phyloP scores from a whole-genome alignment of 331 rosid genomes.

The Cydonia oblonga region DNA sequence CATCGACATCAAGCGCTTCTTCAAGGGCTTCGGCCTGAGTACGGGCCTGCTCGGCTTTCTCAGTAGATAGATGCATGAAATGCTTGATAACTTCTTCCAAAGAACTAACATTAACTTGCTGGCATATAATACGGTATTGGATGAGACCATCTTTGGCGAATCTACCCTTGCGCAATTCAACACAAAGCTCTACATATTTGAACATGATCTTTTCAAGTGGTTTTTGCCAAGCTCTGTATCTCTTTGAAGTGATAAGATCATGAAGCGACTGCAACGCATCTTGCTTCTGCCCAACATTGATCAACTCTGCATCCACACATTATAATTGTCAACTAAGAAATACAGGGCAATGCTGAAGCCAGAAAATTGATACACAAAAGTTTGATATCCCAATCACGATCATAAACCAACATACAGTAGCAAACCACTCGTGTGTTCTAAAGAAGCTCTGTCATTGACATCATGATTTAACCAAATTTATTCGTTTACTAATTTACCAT shows the following conservation, averaged over 20 bases:
- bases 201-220: slow-evolving; percentile 80
- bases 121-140: slow-evolving; percentile 80
- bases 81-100: slow-evolving; percentile 94
- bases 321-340: neutral
- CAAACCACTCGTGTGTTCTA: too few relatives aligned
- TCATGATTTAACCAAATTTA: neutral
- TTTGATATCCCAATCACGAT: too few relatives aligned
- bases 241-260: slow-evolving; percentile 76
- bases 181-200: slow-evolving; percentile 86
- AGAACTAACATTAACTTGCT: slow-evolving; percentile 85
- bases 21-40: slow-evolving; percentile 84
- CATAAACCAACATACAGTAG: too few relatives aligned
- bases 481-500: neutral
- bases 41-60: slow-evolving; percentile 99
- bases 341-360: neutral
- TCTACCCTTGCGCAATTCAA: slow-evolving; percentile 69
- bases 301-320: slow-evolving; percentile 47
- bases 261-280: slow-evolving; percentile 88
- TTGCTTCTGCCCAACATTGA: slow-evolving; percentile 93
- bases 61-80: slow-evolving; percentile 87
- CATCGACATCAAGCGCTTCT: slow-evolving; percentile 93
- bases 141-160: slow-evolving; percentile 92
- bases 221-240: slow-evolving; percentile 91
- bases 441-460: neutral
- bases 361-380: too few relatives aligned